These are phyloP conservation scores for Oligophagozyma castellii DNA, from an alignment of 1,139 yeast species.

Conservation along the genomic window DNA sequence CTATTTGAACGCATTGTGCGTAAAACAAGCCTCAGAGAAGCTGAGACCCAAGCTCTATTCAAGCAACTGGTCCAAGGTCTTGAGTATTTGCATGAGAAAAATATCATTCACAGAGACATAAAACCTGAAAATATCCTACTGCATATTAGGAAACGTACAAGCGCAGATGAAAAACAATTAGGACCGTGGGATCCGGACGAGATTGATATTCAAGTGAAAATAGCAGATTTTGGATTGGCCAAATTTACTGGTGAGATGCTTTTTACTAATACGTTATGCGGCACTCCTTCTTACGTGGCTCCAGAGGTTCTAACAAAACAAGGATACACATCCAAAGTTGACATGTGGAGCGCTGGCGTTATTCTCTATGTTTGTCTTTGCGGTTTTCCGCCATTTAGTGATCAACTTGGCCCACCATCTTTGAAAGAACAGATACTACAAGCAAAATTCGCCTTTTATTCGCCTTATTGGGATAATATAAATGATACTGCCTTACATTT, in stretches of 20 bases:
- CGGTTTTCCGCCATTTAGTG: slow-evolving; percentile 80
- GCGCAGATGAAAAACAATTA: slow-evolving; percentile 30
- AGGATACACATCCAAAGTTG: slow-evolving; percentile 57
- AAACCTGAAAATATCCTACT: slow-evolving; percentile 66
- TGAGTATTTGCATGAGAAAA: slow-evolving; percentile 44
- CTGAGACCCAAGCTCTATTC: slow-evolving; percentile 49
- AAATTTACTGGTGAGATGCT: slow-evolving; percentile 66
- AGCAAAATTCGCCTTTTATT: slow-evolving; percentile 59
- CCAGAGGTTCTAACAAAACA: slow-evolving; percentile 54
- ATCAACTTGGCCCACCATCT: slow-evolving; percentile 64
- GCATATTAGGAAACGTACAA: slow-evolving; percentile 37
- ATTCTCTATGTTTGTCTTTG: slow-evolving; percentile 62
- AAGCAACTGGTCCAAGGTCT: slow-evolving; percentile 51
- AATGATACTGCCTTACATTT: slow-evolving; percentile 52
- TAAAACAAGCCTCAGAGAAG: slow-evolving; percentile 45
- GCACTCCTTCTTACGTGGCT: slow-evolving; percentile 77
- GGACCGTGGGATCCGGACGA: slow-evolving; percentile 69
- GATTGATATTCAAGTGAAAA: slow-evolving; percentile 50
- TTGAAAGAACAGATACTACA: slow-evolving; percentile 60
- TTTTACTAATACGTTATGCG: slow-evolving; percentile 66
- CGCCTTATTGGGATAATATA: slow-evolving; percentile 70
- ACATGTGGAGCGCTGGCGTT: slow-evolving; percentile 73
- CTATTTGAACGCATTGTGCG: slow-evolving; percentile 54
- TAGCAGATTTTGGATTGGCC: slow-evolving; percentile 73
- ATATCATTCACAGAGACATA: slow-evolving; percentile 63